Base-by-base conservation (phyloP, 495 filamentous ascomycete species). In the Choiromyces venosus region DNA sequence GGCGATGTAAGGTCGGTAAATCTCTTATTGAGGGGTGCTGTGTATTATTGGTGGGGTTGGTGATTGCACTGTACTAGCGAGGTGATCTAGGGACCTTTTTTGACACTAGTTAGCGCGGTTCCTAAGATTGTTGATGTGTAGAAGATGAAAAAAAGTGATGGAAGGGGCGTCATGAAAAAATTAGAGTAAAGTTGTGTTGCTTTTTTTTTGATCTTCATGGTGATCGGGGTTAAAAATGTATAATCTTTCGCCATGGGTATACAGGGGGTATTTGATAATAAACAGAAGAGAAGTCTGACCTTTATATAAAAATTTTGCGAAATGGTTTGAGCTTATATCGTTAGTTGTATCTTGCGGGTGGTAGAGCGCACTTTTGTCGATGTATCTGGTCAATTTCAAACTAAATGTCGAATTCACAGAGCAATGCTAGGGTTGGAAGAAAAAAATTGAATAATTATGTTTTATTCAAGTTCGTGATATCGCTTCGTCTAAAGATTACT, bases 141-240 rank as follows among this genome's bases (percentile, higher is more conserved):
- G 36, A 73, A 46, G 7, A 64, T 14, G 8, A 52, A 56, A 25
- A 40, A 66, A 39, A 33, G 33, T 35, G 36, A 19, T 66, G 46
- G 37, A 37, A n/a, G 68, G 73, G 73, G 80, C 82, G 82, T 88
- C 87, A 88, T 85, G 82, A 88, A 88, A 88, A 88, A 88, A 88
- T 88, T 88, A 87, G 86, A 87, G 85, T 87, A 85, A 85, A 87
- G 84, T 82, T 84, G 82, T 73, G 77, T 78, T 61, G 52, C 52
- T 16, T 61, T 61, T 44, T n/a, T 84, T 87, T 85, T 85, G 72
- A 80, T 86, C 84, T 81, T 85, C 85, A 85, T 82, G 69, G 82
- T 79, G 79, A 82, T 88, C 82, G 80, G 87, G 82, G 87, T 88
- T 88, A 88, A 88, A 88, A 88, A 86, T 79, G 75, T 84, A 86